Evolutionary conservation across 1,284 basidiomycete genomes (phyloP).

Genomic region (Ceratobasidium sp.): DNA sequence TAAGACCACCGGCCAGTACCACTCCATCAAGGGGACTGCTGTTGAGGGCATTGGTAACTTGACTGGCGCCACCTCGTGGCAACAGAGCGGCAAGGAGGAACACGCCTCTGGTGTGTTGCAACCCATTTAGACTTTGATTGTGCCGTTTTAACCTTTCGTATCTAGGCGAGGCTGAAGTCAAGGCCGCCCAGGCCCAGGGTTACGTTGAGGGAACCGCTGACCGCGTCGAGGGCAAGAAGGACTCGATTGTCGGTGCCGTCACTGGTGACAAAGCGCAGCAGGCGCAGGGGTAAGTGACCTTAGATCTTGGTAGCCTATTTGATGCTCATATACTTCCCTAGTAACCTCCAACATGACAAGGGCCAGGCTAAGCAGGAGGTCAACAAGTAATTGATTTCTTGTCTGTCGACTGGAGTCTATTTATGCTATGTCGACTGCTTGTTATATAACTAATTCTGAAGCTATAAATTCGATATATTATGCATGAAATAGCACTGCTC

Average conservation of each 20-base stretch:
- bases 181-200: constrained; percentile 67
- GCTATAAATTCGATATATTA: not conserved
- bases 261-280: constrained; percentile 77
- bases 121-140: too few species aligned
- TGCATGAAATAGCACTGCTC: not conserved
- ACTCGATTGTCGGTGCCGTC: constrained; percentile 74
- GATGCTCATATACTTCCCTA: constrained; percentile 49
- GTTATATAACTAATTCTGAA: not conserved
- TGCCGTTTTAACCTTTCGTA: constrained; percentile 45
- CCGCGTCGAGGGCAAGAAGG: constrained; percentile 74
- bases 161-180: constrained; percentile 73
- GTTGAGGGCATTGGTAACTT: constrained; percentile 72
- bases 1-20: constrained; percentile 74
- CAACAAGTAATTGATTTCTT: constrained; percentile 12
- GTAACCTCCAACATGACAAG: constrained; percentile 72
- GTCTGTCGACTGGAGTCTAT: not conserved
- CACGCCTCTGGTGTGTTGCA: constrained; percentile 45
- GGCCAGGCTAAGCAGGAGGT: constrained; percentile 68
- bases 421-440: not conserved
- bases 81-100: constrained; percentile 73
- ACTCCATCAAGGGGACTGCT: constrained; percentile 71
- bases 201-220: constrained; percentile 72
- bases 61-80: constrained; percentile 65
- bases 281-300: constrained; percentile 63
- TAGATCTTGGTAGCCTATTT: not conserved